These are phyloP conservation scores for Phaffia rhodozyma DNA, from an alignment of 1,284 basidiomycete genomes.

Conservation along the genomic window DNA sequence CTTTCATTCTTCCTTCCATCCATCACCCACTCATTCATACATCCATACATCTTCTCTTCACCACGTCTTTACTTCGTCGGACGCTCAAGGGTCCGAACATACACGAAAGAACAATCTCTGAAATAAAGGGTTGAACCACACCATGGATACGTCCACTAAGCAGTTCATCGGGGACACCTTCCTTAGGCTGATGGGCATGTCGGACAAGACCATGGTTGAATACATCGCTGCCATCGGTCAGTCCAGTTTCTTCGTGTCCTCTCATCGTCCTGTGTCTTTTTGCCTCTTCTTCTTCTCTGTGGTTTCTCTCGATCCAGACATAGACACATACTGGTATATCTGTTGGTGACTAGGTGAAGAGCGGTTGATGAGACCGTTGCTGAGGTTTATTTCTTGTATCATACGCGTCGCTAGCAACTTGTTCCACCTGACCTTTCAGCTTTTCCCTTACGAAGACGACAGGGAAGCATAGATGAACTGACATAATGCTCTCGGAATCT, in stretches of 20 bases:
- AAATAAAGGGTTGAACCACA: slow-evolving; percentile 14
- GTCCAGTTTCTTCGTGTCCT: slow-evolving; percentile 26
- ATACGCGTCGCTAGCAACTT: too few species aligned
- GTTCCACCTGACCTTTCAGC: too few species aligned
- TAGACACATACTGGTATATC: too few species aligned
- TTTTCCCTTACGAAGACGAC: too few species aligned
- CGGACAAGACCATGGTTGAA: slow-evolving; percentile 13
- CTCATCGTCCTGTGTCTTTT: background rate
- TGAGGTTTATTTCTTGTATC: too few species aligned
- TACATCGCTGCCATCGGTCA: slow-evolving; percentile 15
- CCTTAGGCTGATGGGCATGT: slow-evolving; percentile 45
- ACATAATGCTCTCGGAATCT: background rate
- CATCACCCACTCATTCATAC: too few species aligned
- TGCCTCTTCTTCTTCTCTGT: slow-evolving; percentile 13
- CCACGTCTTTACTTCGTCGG: too few species aligned
- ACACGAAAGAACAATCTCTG: slow-evolving; percentile 9
- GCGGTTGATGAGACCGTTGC: too few species aligned
- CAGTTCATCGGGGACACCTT: slow-evolving; percentile 78
- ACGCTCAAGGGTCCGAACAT: slow-evolving; percentile 20
- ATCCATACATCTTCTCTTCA: too few species aligned
- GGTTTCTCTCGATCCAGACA: background rate
- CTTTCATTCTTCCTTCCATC: too few species aligned
- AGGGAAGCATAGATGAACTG: too few species aligned
- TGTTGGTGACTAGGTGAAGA: too few species aligned
- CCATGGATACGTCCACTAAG: slow-evolving; percentile 29